A percentile compares a stretch with the other conserved stretches of the same genome.
These are phyloP conservation scores for Aspergillaceae sp. DNA, from an alignment of 2,329 filamentous ascomycete genomes.

Conservation along the genomic window DNA sequence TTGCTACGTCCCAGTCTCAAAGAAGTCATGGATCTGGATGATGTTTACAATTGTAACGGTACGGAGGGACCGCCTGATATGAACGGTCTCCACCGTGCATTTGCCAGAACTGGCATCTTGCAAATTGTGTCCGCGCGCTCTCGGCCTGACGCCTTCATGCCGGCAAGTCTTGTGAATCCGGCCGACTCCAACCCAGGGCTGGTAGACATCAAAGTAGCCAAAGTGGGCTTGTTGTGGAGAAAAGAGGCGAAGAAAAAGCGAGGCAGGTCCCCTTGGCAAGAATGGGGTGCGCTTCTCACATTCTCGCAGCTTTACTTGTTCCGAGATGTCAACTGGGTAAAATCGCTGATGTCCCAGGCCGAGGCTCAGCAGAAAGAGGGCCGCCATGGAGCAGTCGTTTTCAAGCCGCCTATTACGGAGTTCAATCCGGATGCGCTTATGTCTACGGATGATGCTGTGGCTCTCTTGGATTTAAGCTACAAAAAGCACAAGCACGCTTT, in stretches of 20 bases:
- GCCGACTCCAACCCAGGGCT: conserved; percentile 82
- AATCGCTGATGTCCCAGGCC: conserved; percentile 79
- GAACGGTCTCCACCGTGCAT: conserved; percentile 73
- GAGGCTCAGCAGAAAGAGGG: conserved; percentile 73
- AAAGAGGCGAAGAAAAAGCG: conserved; percentile 93
- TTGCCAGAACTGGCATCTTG: conserved; percentile 81
- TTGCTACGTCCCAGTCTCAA: conserved; percentile 73
- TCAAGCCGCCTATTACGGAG: conserved; percentile 78
- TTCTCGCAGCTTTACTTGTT: conserved; percentile 98
- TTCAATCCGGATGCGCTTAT: conserved; percentile 93
- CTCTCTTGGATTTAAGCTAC: conserved; percentile 75
- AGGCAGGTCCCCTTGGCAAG: conserved; percentile 91
- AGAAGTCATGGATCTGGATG: conserved; percentile 86
- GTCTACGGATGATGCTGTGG: conserved; percentile 87
- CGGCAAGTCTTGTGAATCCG: conserved; percentile 74
- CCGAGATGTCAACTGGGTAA: conserved; percentile 85
- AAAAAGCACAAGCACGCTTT: conserved; percentile 94
- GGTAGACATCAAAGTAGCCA: conserved; percentile 95
- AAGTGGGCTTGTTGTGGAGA: conserved; percentile 88
- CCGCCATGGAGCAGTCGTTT: conserved; percentile 69
- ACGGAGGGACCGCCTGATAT: conserved; percentile 69
- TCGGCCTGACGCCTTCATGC: conserved; percentile 90
- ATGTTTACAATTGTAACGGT: conserved; percentile 81
- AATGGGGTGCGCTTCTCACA: conserved; percentile 95
- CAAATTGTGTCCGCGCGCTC: conserved; percentile 94